Evolutionary conservation across 441 rosid genomes (phyloP), one percentile per base, ranked within the genome.

Genomic region (Omphalea diandra): DNA sequence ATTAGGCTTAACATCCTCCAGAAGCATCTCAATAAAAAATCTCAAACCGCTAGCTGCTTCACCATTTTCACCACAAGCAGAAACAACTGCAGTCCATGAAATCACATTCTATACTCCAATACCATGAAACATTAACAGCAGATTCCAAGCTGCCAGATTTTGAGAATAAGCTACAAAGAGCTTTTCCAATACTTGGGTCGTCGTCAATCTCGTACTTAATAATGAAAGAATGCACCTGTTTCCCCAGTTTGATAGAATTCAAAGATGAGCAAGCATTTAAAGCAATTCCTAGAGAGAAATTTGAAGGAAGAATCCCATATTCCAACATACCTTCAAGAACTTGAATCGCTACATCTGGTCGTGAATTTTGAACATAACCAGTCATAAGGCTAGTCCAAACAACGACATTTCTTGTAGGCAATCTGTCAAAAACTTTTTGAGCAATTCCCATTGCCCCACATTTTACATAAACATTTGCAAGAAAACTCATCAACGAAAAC

Each of bases 141-240:
- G 79, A 74, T 43, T 63, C 75, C 79, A 83, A 79, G 65, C 59
- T 63, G 53, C 81, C 80, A 73, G 58, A 77, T 73, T 72, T 86
- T 10, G 88, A 82, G 83, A 83, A 84, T 27, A 84, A 76, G 72
- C 79, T 76, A 58, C 88, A 86, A 18, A 84, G 86, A 24, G 93
- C 79, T 81, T 86, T 88, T 53, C 90, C 90, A 71, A 86, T 73
- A 53, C 86, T 80, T 0, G 83, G 17, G 44, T 81, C 83, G n/a
- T 68, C 61, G 26, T 79, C 86, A 65, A 75, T 67, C 75, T 58
- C 38, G 73, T 84, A 84, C 73, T 88, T 88, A 35, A 86, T 73
- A 64, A 73, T 63, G 46, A 77, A 84, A 27, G 81, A 87, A 64
- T 88, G 93, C 67, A 86, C 73, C 63, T 88, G 87, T 65, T 73